Conservation (phyloP, 208 protist genomes). For the Leishmania mexicana region DNA sequence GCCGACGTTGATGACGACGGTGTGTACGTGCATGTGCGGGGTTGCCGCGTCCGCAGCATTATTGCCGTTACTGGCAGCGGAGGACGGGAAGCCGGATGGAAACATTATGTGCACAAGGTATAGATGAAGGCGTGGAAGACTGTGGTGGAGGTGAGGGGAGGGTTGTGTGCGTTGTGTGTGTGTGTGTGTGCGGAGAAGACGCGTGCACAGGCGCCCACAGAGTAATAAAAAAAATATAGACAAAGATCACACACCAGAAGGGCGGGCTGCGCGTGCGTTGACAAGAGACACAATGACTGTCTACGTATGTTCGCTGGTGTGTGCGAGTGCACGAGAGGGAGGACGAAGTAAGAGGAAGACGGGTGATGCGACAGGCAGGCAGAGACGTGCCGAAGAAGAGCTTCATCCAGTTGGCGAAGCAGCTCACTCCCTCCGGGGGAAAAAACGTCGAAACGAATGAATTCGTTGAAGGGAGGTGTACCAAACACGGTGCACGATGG, state of each 20-base stretch:
- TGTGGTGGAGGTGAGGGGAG: background rate
- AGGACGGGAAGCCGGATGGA: background rate
- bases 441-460: no score
- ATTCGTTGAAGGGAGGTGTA: no score
- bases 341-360: background rate
- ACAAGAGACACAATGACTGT: background rate
- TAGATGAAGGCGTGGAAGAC: background rate
- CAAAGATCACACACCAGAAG: background rate
- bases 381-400: background rate
- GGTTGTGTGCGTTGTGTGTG: background rate
- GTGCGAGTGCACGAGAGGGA: background rate
- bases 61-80: background rate
- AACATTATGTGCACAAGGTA: background rate
- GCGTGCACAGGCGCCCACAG: background rate
- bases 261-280: background rate
- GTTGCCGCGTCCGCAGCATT: background rate
- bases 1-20: conserved; percentile 1
- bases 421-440: no score
- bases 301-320: background rate
- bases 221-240: background rate
- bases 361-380: background rate
- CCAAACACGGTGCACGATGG: no score
- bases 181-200: background rate
- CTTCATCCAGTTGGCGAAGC: no score
- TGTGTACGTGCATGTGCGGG: conserved; percentile 4